Evolutionary conservation across 352 stramenopile genomes (phyloP).

Genomic region (Stramenopiles sp.): DNA sequence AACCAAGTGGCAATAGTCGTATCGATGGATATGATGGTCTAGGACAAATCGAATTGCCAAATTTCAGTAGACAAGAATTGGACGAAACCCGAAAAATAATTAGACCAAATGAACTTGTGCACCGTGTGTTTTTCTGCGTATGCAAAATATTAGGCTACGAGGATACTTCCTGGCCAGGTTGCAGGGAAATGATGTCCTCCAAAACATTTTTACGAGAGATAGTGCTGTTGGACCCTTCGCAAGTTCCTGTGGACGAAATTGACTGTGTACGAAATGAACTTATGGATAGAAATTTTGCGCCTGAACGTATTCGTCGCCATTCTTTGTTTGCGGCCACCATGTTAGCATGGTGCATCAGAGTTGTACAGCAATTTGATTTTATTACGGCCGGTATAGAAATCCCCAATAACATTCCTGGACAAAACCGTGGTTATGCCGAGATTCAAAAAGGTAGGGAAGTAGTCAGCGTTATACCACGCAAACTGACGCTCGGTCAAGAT

Average conservation of each 20-base stretch:
- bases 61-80: background rate
- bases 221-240: background rate
- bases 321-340: background rate
- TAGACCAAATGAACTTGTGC: background rate
- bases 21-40: background rate
- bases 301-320: background rate
- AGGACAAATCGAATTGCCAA: background rate
- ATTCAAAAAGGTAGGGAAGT: background rate
- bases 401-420: background rate
- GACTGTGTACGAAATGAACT: background rate
- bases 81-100: background rate
- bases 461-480: background rate
- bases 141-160: background rate
- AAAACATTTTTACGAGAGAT: background rate
- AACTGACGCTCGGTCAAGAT: background rate
- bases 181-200: background rate
- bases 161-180: background rate
- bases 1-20: background rate
- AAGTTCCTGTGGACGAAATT: background rate
- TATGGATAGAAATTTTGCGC: background rate
- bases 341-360: background rate
- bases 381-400: background rate
- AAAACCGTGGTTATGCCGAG: background rate
- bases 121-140: background rate
- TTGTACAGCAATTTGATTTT: background rate